Evolutionary conservation across 352 stramenopile genomes (phyloP).

Genomic region (Phytophthora rubi): DNA sequence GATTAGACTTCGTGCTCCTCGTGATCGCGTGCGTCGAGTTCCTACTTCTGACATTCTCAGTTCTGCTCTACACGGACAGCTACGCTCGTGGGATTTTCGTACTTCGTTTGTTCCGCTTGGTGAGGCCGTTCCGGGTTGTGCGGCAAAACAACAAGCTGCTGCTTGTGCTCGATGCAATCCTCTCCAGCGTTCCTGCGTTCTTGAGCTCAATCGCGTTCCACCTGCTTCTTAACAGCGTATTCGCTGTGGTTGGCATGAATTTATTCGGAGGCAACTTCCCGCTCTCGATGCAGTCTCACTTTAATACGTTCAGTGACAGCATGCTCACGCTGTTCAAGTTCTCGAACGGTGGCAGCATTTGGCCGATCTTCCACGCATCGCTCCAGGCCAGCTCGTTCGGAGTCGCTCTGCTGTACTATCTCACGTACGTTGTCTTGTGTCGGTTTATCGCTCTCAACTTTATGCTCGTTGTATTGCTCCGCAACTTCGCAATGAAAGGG

Average conservation of each 20-base stretch:
- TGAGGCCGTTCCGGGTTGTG: constrained; percentile 78
- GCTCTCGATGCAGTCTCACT: constrained; percentile 72
- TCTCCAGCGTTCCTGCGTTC: constrained; percentile 73
- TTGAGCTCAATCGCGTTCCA: constrained; percentile 69
- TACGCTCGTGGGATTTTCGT: constrained; percentile 80
- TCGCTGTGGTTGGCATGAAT: constrained; percentile 87
- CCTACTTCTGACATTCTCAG: constrained; percentile 57
- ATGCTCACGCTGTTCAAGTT: constrained; percentile 90
- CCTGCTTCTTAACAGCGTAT: constrained; percentile 73
- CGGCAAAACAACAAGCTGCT: constrained; percentile 80
- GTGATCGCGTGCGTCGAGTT: constrained; percentile 70
- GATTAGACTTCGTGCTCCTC: constrained; percentile 78
- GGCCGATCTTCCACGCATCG: constrained; percentile 81
- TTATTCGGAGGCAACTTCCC: constrained; percentile 82
- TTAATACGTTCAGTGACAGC: constrained; percentile 85
- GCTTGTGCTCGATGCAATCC: constrained; percentile 72
- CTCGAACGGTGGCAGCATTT: constrained; percentile 81
- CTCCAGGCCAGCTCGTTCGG: constrained; percentile 64
- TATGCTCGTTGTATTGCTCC: constrained; percentile 85
- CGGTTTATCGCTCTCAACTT: constrained; percentile 83
- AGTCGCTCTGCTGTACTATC: constrained; percentile 72
- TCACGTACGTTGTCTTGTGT: constrained; percentile 75
- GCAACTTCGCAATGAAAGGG: constrained; percentile 88
- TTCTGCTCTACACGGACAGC: constrained; percentile 70
- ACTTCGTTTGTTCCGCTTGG: constrained; percentile 78